A percentile compares a stretch with the other conserved stretches of the same genome.
Evolutionary conservation across 2,329 filamentous ascomycete species (phyloP).

Genomic region (Fonsecaea pedrosoi): DNA sequence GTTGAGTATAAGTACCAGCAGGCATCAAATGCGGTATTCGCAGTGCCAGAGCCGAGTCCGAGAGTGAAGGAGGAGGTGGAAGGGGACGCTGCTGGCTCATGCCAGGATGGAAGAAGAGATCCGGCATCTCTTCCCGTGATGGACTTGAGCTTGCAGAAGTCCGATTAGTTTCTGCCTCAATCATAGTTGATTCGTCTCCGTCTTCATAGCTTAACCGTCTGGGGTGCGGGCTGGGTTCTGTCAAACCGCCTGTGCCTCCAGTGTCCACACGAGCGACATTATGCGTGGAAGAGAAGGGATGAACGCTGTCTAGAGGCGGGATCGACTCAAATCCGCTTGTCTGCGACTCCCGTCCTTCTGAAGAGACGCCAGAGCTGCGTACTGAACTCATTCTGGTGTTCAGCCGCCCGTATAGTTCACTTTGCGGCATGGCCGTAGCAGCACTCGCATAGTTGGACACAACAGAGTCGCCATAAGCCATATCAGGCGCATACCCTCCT

Average conservation of each 20-base stretch:
- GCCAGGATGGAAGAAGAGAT: slow-evolving; percentile 93
- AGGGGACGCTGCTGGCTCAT: slow-evolving; percentile 67
- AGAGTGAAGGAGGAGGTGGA: slow-evolving; percentile 63
- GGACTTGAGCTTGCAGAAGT: slow-evolving; percentile 68
- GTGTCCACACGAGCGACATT: slow-evolving; percentile 79
- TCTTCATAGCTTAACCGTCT: slow-evolving; percentile 88
- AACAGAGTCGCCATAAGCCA: slow-evolving; percentile 66
- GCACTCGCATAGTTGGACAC: slow-evolving; percentile 35
- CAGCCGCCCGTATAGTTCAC: slow-evolving; percentile 34
- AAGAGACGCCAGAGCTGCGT: slow-evolving; percentile 40
- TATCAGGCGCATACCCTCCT: slow-evolving; percentile 70
- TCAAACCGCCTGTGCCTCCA: slow-evolving; percentile 85
- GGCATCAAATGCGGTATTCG: slow-evolving; percentile 58
- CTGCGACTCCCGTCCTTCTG: slow-evolving; percentile 39
- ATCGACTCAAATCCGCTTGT: slow-evolving; percentile 45
- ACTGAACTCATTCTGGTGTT: slow-evolving; percentile 39
- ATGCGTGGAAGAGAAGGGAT: slow-evolving; percentile 61
- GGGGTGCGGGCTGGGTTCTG: slow-evolving; percentile 69
- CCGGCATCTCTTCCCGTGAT: slow-evolving; percentile 75
- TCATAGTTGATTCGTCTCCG: slow-evolving; percentile 75
- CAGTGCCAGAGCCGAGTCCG: slow-evolving; percentile 53
- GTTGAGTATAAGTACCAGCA: slow-evolving; percentile 65
- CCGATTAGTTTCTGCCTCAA: slow-evolving; percentile 57
- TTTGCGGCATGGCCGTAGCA: slow-evolving; percentile 33
- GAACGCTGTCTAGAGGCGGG: slow-evolving; percentile 60